A percentile compares a stretch with the other conserved stretches of the same genome.
phyloP scores from a whole-genome alignment of 2,329 filamentous ascomycete genomes.

The Microdochium nivale region DNA sequence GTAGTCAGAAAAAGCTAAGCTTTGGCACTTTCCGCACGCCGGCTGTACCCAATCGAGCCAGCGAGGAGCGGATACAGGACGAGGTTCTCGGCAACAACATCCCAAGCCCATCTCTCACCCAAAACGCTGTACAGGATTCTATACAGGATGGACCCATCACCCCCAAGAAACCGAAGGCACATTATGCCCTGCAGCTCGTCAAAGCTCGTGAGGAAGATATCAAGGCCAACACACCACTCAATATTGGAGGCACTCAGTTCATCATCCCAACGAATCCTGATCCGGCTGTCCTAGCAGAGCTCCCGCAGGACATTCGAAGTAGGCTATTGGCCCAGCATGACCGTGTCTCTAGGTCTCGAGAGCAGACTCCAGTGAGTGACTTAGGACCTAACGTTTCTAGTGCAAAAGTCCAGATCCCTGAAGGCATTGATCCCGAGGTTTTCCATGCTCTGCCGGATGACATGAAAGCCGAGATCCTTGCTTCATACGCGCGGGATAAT shows the following conservation, averaged over 20 bases:
- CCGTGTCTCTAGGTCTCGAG: conserved; percentile 23
- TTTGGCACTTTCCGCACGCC: conserved; percentile 51
- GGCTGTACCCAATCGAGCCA: conserved; percentile 26
- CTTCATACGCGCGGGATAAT: conserved; percentile 21
- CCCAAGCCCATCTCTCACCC: conserved; percentile 17
- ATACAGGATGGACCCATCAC: conserved; percentile 47
- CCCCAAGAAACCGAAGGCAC: conserved; percentile 41
- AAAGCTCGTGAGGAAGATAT: conserved; percentile 40
- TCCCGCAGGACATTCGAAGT: conserved; percentile 75
- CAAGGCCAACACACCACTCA: conserved; percentile 59
- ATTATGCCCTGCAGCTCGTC: conserved; percentile 44
- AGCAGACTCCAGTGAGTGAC: conserved; percentile 24
- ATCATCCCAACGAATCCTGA: conserved; percentile 80
- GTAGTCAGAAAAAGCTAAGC: conserved; percentile 70
- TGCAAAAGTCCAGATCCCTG: conserved; percentile 39
- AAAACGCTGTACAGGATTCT: conserved; percentile 33
- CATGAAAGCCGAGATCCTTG: conserved; percentile 74
- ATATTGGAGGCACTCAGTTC: conserved; percentile 83
- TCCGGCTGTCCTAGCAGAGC: conserved; percentile 68
- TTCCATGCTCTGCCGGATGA: conserved; percentile 78
- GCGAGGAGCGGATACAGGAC: conserved; percentile 40
- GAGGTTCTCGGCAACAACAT: conserved; percentile 25
- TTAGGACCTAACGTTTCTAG: conserved; percentile 30
- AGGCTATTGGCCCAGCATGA: conserved; percentile 57
- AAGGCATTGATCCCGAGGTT: conserved; percentile 78